Evolutionary conservation across 192 early-diverging fungal genomes (phyloP).

Genomic region (Podila epicladia): DNA sequence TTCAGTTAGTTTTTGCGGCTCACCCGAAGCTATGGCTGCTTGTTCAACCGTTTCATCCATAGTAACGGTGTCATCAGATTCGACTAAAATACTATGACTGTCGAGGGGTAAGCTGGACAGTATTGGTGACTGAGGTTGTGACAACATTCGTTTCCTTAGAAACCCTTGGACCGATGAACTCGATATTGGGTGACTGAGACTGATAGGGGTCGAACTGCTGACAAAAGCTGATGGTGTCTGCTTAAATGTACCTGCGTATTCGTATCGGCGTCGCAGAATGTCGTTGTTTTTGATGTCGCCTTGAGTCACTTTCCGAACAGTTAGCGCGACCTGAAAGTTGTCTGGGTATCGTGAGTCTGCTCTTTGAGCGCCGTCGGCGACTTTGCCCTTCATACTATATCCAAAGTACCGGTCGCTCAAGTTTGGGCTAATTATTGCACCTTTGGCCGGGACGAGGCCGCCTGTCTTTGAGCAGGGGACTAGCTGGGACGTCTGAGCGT

Average conservation of each 20-base stretch:
- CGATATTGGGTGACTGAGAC: neutral
- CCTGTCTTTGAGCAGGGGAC: constrained; percentile 36
- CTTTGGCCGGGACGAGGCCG: constrained; percentile 17
- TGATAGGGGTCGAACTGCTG: neutral
- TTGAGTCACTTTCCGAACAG: constrained; percentile 35
- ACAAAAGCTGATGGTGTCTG: constrained; percentile 5
- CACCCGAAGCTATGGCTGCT: neutral
- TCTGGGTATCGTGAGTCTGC: constrained; percentile 14
- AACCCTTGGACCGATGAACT: neutral
- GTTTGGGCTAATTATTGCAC: constrained; percentile 3
- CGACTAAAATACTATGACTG: too few relatives aligned
- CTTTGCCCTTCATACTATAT: constrained; percentile 3
- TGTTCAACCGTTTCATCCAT: neutral
- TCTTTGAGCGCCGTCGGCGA: neutral
- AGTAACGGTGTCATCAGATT: neutral
- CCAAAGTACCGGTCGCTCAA: neutral
- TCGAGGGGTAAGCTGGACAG: too few relatives aligned
- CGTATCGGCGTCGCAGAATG: constrained; percentile 8
- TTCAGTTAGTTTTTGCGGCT: neutral
- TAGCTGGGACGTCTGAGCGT: constrained; percentile 32
- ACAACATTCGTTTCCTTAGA: neutral
- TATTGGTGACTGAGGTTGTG: neutral
- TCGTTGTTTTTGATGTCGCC: constrained; percentile 18
- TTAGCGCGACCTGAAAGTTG: constrained; percentile 45
- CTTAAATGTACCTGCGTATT: neutral